Evolutionary conservation across 495 filamentous ascomycete species (phyloP).

Genomic region (Aspergillus wentii): DNA sequence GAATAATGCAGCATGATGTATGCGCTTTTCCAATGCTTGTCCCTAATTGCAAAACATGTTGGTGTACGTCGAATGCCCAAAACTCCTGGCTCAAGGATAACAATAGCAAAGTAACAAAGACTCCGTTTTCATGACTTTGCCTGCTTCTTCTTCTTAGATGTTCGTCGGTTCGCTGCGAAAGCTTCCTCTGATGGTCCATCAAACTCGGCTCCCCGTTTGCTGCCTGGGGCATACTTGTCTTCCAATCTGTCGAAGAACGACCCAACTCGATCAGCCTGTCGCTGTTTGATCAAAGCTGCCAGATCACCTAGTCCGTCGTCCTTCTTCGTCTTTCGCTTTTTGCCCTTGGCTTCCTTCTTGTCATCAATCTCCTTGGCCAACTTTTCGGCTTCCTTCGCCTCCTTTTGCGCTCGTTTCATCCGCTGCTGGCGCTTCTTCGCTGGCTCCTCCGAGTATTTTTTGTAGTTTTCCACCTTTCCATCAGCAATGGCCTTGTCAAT

Average conservation of each 20-base stretch:
- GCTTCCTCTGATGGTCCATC: slow-evolving; percentile 27
- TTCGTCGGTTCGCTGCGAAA: slow-evolving; percentile 19
- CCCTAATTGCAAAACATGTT: too few relatives aligned
- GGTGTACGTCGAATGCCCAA: neutral
- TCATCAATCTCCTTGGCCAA: slow-evolving; percentile 66
- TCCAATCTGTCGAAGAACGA: slow-evolving; percentile 64
- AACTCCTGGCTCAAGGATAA: slow-evolving; percentile 5
- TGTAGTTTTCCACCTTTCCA: slow-evolving; percentile 58
- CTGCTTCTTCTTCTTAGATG: slow-evolving; percentile 34
- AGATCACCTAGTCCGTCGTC: slow-evolving; percentile 31
- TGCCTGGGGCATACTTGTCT: slow-evolving; percentile 59
- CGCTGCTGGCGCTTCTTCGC: slow-evolving; percentile 59
- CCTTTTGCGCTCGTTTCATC: slow-evolving; percentile 56
- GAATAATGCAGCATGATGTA: neutral
- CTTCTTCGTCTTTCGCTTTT: slow-evolving; percentile 24
- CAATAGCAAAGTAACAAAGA: slow-evolving; percentile 1
- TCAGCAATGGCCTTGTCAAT: slow-evolving; percentile 76
- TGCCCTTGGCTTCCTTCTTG: slow-evolving; percentile 28
- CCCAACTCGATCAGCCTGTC: slow-evolving; percentile 44
- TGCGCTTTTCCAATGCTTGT: neutral
- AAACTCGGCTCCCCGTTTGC: slow-evolving; percentile 26
- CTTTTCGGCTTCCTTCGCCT: slow-evolving; percentile 69
- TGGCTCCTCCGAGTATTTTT: slow-evolving; percentile 66
- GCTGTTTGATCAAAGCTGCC: slow-evolving; percentile 53
- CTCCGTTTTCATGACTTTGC: slow-evolving; percentile 30